phyloP scores from a whole-genome alignment of 768 basidiomycete species.

The Naganishia antarctica region DNA sequence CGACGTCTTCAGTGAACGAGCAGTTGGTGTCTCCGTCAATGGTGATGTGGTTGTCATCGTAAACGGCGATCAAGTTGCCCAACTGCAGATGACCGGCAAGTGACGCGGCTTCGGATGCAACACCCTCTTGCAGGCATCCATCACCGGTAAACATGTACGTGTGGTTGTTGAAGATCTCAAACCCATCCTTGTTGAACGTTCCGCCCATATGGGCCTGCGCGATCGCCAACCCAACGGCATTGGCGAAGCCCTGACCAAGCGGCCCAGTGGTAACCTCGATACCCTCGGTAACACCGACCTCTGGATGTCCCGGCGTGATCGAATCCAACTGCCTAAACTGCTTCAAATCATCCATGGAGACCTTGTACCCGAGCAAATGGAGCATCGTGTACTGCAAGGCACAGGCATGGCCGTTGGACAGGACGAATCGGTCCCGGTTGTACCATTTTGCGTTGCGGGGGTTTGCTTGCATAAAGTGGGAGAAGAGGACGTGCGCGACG shows the following conservation, averaged over 20 bases:
- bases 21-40: constrained; percentile 89
- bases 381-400: constrained; percentile 88
- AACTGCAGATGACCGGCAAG: constrained; percentile 86
- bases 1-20: constrained; percentile 92
- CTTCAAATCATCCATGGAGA: constrained; percentile 88
- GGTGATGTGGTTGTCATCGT: constrained; percentile 96
- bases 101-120: constrained; percentile 84
- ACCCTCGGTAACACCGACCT: constrained; percentile 66
- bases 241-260: constrained; percentile 85
- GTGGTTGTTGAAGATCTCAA: constrained; percentile 71
- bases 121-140: constrained; percentile 95
- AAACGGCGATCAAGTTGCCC: constrained; percentile 86
- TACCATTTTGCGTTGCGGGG: constrained; percentile 86
- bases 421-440: constrained; percentile 93
- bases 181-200: constrained; percentile 81
- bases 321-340: constrained; percentile 85
- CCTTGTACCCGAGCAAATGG: constrained; percentile 85
- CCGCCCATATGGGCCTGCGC: constrained; percentile 86
- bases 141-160: constrained; percentile 91
- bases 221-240: constrained; percentile 88
- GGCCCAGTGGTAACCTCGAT: constrained; percentile 85
- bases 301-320: constrained; percentile 89
- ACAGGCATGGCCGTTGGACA: constrained; percentile 88
- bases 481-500: constrained; percentile 47
- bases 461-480: constrained; percentile 79